These are phyloP conservation scores for Beauveria brongniartii DNA, from an alignment of 2,329 filamentous ascomycete genomes.

Conservation along the genomic window DNA sequence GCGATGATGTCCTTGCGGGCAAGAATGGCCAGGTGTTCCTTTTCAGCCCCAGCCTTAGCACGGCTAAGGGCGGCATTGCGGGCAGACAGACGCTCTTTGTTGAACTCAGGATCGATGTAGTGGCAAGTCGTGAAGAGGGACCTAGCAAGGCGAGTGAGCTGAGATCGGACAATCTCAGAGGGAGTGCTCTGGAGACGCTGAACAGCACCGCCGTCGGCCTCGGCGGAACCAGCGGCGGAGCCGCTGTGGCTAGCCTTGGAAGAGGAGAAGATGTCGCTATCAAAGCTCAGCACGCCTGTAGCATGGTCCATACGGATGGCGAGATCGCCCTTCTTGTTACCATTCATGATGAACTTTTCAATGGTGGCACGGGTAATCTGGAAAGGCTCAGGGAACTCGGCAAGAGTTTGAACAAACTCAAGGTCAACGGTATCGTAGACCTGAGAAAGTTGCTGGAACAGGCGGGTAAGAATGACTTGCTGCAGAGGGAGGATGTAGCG, in stretches of 20 bases:
- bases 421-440: constrained; percentile 98
- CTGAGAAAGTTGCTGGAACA: constrained; percentile 98
- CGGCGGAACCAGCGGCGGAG: constrained; percentile 76
- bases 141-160: constrained; percentile 85
- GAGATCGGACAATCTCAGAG: constrained; percentile 92
- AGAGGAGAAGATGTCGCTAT: constrained; percentile 96
- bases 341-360: constrained; percentile 99
- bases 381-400: constrained; percentile 93
- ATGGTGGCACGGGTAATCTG: constrained; percentile 85
- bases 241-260: constrained; percentile 85
- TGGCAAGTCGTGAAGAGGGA: constrained; percentile 88
- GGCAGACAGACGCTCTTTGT: constrained; percentile 68
- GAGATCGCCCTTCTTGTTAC: constrained; percentile 98
- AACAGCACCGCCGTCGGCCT: constrained; percentile 73
- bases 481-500: constrained; percentile 93
- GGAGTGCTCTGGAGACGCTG: constrained; percentile 97
- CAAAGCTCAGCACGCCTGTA: constrained; percentile 90
- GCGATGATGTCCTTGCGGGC: constrained; percentile 85
- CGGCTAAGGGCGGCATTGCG: constrained; percentile 73
- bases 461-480: constrained; percentile 94
- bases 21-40: constrained; percentile 81
- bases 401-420: constrained; percentile 84
- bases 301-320: constrained; percentile 95
- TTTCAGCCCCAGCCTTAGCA: constrained; percentile 78
- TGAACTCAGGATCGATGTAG: constrained; percentile 88